Evolutionary conservation across 768 basidiomycete genomes (phyloP), one percentile per base, ranked within the genome.

Genomic region (Phylloporus sp.): DNA sequence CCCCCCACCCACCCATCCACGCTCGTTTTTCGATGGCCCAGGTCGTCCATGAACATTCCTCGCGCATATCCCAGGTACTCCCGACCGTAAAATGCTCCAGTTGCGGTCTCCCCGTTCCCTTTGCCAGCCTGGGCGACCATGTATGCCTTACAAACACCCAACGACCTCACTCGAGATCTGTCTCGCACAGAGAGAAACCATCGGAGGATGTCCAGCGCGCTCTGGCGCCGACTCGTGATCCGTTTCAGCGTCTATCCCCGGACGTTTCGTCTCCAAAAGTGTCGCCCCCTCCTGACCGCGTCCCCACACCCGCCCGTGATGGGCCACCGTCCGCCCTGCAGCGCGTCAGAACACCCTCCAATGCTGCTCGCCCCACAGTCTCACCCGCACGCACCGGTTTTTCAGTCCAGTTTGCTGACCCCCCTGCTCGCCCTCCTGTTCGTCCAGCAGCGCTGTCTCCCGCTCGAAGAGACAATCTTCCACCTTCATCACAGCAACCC

Each of bases 81-180:
- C 91, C 93, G 6, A 76, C 84, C 3, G 86, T 94, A 54, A 95
- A 87, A 66, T 97, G 93, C 68, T 90, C 90, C 3, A 85, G 73
- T 27, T 97, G 93, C 65, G 72, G 73, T 59, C 72, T 73, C 9
- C 81, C 79, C 1, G 88, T 97, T 34, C 82, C 87, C 28, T 75
- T 95, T 31, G 71, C 77, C 42, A 76, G 84, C 41, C 82, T 95
- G 31, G 83, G 83, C 32, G 87, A 91, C 55, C 93, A 95, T 64
- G 73, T 82, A 64, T 97, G 93, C 68, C 10, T 18, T 10, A 20
- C 18, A n/a, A 36, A 36, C 16, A 57, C 74, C 6, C 69, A 71
- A 41, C 74, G 76, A 26, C 72, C 80, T 26, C 80, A 80, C 62
- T 70, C 71, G 18, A 58, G 57, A 55, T 58, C 67, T 29, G 45